phyloP scores from a whole-genome alignment of 225 moss, liverwort and hornwort species.

The Rhytidiadelphus loreus region DNA sequence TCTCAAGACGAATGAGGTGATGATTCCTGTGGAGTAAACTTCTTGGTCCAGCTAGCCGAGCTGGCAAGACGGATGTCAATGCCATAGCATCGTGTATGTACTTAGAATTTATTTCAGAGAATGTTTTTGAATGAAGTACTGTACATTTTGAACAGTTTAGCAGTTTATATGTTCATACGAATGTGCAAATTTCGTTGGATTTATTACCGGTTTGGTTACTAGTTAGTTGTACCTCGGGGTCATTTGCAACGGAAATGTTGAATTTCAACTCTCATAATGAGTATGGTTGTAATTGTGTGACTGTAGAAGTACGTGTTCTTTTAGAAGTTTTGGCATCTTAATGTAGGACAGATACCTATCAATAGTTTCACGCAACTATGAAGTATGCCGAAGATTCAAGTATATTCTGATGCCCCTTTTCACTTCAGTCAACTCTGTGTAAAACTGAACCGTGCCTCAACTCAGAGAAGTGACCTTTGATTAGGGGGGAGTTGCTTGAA shows the following conservation, averaged over 20 bases:
- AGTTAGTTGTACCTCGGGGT: background rate
- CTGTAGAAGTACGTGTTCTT: background rate
- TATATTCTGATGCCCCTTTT: background rate
- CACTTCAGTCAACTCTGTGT: background rate
- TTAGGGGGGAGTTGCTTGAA: background rate
- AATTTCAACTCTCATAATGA: background rate
- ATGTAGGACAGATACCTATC: background rate
- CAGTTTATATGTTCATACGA: background rate
- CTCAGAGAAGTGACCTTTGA: too few relatives aligned
- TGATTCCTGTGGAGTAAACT: slow-evolving; percentile 66
- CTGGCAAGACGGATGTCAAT: background rate
- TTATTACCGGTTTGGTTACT: too few relatives aligned
- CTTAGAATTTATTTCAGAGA: background rate
- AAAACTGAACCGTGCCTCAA: background rate
- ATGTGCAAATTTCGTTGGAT: background rate
- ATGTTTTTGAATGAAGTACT: background rate
- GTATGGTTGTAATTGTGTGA: background rate
- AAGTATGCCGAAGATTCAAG: background rate
- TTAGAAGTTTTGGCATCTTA: too few relatives aligned
- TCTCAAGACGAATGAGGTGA: slow-evolving; percentile 82
- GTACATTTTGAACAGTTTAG: background rate
- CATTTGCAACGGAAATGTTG: background rate
- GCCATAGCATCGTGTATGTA: background rate
- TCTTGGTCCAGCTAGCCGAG: too few relatives aligned
- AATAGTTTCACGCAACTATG: background rate